Base-by-base conservation (phyloP, 1,139 yeast genomes). In the Geotrichum candidum region DNA sequence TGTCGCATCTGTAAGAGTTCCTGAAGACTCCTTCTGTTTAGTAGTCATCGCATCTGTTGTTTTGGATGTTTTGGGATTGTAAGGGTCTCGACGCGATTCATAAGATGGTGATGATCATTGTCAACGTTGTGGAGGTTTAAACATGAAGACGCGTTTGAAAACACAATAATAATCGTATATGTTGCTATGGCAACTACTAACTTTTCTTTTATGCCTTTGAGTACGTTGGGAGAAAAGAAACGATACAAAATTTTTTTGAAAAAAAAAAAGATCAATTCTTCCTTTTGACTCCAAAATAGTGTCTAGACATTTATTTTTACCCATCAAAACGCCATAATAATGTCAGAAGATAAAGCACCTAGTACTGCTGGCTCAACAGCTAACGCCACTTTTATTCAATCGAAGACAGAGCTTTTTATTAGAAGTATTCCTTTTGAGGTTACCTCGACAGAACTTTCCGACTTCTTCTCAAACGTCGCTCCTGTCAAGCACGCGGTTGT, bases 401-500 rank as follows among this genome's bases (percentile, higher is more conserved):
- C 62, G 15, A 67, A 65, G 53, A 70, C 74, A 3, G 78, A 76
- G 63, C 79, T 94, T 51, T 94, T 92, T 73, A 95, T 94, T 41
- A 82, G 97, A 65, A 82, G 91, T 4, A 79, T 94, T 59, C 98
- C 98, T 1, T 78, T 80, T 65, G 87, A 84, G 59, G 96, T 92
- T 6, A 87, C 95, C 0, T 84, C 87, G 31, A 96, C 90, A 63
- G 86, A 90, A 69, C 80, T 91, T 58, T 82, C 94, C 0, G 89
- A 87, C 68, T 90, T 81, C 76, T 94, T 94, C 72, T 88, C 98
- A 0, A 90, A 90, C 66, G 87, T 91, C 74, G 95, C 90, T 1
- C 99, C 99, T 3, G 96, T 94, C 15, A 91, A 88, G 75, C 99
- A 94, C 75, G 96, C 98, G 3, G 95, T 91, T 58, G 83, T 94